Conservation (phyloP, 169 alveolate genomes). For the Eimeria sp. region DNA sequence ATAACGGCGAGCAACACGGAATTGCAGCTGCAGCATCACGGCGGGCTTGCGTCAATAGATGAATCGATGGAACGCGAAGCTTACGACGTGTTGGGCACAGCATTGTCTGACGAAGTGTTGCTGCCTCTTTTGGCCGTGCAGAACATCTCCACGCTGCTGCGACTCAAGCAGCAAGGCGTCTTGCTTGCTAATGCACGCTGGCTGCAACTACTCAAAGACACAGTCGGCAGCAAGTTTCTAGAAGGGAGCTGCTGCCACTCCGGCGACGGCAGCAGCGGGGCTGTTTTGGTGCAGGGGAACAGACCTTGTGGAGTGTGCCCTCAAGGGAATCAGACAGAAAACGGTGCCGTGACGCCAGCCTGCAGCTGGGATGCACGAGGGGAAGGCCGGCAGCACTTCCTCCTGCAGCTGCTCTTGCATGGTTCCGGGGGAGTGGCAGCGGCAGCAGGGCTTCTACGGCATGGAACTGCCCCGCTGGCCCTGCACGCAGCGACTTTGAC, state of each 20-base stretch:
- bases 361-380: conserved; percentile 4
- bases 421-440: conserved; percentile 77
- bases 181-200: conserved; percentile 74
- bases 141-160: conserved; percentile 56
- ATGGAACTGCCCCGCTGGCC: conserved; percentile 44
- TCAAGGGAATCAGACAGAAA: not conserved
- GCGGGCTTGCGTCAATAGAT: conserved; percentile 36
- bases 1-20: conserved; percentile 16
- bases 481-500: conserved; percentile 60
- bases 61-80: conserved; percentile 74
- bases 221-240: conserved; percentile 66
- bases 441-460: conserved; percentile 71
- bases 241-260: conserved; percentile 47
- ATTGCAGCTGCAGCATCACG: conserved; percentile 46
- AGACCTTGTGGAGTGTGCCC: not conserved
- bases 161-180: conserved; percentile 45
- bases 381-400: conserved; percentile 52
- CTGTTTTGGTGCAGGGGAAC: not conserved
- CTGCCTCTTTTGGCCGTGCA: conserved; percentile 61
- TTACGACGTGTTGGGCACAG: conserved; percentile 46
- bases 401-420: conserved; percentile 66
- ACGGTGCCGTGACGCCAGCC: not conserved
- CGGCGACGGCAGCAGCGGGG: conserved; percentile 14
- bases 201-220: conserved; percentile 75
- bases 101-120: conserved; percentile 55